Evolutionary conservation across 2,329 filamentous ascomycete species (phyloP).

Genomic region (Colletotrichum costaricense): DNA sequence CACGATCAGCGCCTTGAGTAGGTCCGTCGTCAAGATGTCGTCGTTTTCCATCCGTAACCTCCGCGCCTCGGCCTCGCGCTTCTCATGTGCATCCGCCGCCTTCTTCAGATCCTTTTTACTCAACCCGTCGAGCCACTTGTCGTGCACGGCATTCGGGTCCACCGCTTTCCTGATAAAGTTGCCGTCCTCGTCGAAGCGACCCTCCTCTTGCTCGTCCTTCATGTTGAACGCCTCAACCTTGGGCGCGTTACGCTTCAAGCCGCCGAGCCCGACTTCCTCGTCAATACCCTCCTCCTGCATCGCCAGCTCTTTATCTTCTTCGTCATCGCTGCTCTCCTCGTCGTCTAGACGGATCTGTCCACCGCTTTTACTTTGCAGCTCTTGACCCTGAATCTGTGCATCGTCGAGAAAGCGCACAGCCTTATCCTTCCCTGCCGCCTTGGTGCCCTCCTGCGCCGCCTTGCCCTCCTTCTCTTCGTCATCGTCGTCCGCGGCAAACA

Average conservation of each 20-base stretch:
- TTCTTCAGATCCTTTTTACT: slow-evolving; percentile 94
- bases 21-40: slow-evolving; percentile 76
- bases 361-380: slow-evolving; percentile 77
- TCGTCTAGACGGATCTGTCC: slow-evolving; percentile 74
- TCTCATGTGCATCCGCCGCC: slow-evolving; percentile 88
- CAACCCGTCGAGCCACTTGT: slow-evolving; percentile 91
- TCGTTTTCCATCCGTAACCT: slow-evolving; percentile 81
- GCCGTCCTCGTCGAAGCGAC: slow-evolving; percentile 88
- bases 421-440: slow-evolving; percentile 63
- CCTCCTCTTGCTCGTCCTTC: slow-evolving; percentile 89
- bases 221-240: slow-evolving; percentile 98
- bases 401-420: slow-evolving; percentile 70
- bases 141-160: slow-evolving; percentile 91
- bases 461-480: slow-evolving; percentile 51
- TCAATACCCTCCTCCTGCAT: slow-evolving; percentile 82
- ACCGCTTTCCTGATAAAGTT: slow-evolving; percentile 92
- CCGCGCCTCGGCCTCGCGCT: slow-evolving; percentile 81
- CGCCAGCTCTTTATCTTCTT: slow-evolving; percentile 80
- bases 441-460: slow-evolving; percentile 37
- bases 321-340: slow-evolving; percentile 69
- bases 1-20: slow-evolving; percentile 78
- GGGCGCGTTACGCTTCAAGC: slow-evolving; percentile 91
- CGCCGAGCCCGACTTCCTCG: slow-evolving; percentile 89
- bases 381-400: slow-evolving; percentile 81
- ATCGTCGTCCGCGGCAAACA: slow-evolving; percentile 79